These are phyloP conservation scores for Henckelia pumila DNA, from an alignment of 257 asterid genomes.

Conservation along the genomic window DNA sequence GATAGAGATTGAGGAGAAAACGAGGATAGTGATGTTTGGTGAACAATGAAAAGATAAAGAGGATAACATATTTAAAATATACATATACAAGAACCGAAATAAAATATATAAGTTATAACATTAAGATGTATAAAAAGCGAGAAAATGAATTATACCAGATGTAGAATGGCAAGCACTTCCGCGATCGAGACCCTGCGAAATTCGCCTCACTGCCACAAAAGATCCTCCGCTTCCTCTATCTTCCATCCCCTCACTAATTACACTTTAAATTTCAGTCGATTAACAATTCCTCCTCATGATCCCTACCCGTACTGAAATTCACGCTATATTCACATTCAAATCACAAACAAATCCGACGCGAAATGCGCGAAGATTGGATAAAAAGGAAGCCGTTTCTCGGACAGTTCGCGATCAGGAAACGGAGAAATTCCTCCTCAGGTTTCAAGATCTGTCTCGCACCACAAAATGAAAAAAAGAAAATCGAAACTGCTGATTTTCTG, in stretches of 20 bases:
- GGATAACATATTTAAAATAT: background rate
- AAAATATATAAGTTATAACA: too few species aligned
- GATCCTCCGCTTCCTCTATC: slow-evolving; percentile 84
- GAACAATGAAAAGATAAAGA: slow-evolving; percentile 21
- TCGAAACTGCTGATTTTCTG: slow-evolving; percentile 6
- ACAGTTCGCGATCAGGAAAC: slow-evolving; percentile 25
- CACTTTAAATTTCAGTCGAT: slow-evolving; percentile 22
- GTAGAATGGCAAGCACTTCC: slow-evolving; percentile 78
- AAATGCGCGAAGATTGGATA: slow-evolving; percentile 25
- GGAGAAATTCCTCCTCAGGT: slow-evolving; percentile 23
- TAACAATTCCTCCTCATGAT: slow-evolving; percentile 4
- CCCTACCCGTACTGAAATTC: slow-evolving; percentile 18
- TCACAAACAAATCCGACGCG: slow-evolving; percentile 16
- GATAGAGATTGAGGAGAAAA: slow-evolving; percentile 21
- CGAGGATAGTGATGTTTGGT: slow-evolving; percentile 20
- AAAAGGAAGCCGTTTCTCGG: slow-evolving; percentile 24
- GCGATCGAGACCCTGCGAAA: slow-evolving; percentile 87
- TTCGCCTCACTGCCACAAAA: slow-evolving; percentile 90
- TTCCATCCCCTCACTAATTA: slow-evolving; percentile 47
- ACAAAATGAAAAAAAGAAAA: background rate
- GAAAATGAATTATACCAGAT: slow-evolving; percentile 53
- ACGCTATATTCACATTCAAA: slow-evolving; percentile 20
- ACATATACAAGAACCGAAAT: slow-evolving; percentile 13
- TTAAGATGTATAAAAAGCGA: background rate
- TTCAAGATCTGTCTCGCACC: slow-evolving; percentile 34